Base-by-base conservation (phyloP, 2,329 filamentous ascomycete genomes). In the Hyphodiscus sp. region DNA sequence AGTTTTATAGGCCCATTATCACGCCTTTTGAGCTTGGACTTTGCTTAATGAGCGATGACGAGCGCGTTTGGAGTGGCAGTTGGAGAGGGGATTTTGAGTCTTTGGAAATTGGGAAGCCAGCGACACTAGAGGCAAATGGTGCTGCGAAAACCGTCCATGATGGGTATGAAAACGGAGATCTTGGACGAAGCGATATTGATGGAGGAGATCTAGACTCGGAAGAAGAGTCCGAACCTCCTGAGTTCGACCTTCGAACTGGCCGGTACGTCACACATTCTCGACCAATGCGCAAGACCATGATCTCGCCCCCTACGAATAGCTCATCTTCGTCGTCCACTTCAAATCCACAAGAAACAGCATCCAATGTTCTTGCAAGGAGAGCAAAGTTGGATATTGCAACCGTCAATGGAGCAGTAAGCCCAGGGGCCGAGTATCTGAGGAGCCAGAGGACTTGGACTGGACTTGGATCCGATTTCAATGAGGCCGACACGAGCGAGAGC, bases 21-120 rank as follows among this genome's bases (percentile, higher is more conserved):
- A 99, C 94, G n/a, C 92, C 92, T 0, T 97, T 95, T 68, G 94
- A 99, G 75, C 74, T 97, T 52, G 84, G 83, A 50, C 74, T 96
- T 46, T 89, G 89, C 3, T 71, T 99, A 57, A 77, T 82, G 71
- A 77, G 79, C 15, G 91, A 96, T 65, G 79, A 83, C 30, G 82
- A 86, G 65, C 80, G 92, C 54, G 75, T 91, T 0, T 96, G 92
- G 91, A 89, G 87, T 0, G 86, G 87, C 0, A 83, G 87, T 62
- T 97, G 94, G 94, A 87, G 86, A 73, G 89, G 86, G 9, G 89
- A 94, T 57, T 95, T 95, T 57, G 85, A 90, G 64, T 80, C 78
- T 20, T 71, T 95, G 16, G 74, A 86, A 47, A 52, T 46, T 46
- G 58, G 9, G 9, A 41, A 26, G 23, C 33, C n/a, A 19, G 65